These are phyloP conservation scores for Pseudohalonectria lignicola DNA, from an alignment of 2,329 filamentous ascomycete species.

Conservation along the genomic window DNA sequence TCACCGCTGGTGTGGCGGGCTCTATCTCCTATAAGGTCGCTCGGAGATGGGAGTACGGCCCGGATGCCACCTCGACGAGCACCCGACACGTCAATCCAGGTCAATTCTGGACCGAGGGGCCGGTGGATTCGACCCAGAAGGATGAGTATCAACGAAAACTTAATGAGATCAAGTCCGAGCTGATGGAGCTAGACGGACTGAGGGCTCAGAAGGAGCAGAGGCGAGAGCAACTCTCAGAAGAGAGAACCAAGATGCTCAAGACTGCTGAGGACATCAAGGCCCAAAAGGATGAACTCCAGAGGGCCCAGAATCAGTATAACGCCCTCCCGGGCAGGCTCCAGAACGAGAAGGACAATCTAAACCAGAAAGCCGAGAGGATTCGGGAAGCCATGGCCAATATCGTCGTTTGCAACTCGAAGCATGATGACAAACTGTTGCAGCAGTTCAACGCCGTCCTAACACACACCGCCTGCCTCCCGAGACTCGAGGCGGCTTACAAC, in stretches of 20 bases:
- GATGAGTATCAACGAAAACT: constrained; percentile 45
- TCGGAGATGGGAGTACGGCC: constrained; percentile 71
- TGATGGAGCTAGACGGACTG: constrained; percentile 21
- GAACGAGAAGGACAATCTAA: too few species aligned
- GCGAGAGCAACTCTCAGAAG: constrained; percentile 18
- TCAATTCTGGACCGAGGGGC: constrained; percentile 64
- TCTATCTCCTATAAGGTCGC: constrained; percentile 52
- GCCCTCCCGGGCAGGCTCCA: too few species aligned
- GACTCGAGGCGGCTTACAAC: constrained; percentile 50
- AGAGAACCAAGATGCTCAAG: constrained; percentile 23
- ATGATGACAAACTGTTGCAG: constrained; percentile 40
- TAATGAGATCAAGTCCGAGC: constrained; percentile 25
- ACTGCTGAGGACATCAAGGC: constrained; percentile 25
- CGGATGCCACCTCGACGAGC: constrained; percentile 57
- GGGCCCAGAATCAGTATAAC: too few species aligned
- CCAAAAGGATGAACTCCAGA: constrained; percentile 34
- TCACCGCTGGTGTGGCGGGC: constrained; percentile 62
- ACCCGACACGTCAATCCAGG: constrained; percentile 52
- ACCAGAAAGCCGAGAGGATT: too few species aligned
- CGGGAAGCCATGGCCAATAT: neutral
- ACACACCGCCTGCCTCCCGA: constrained; percentile 48
- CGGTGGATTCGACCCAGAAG: constrained; percentile 58
- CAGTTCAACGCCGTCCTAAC: constrained; percentile 42
- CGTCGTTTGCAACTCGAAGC: neutral
- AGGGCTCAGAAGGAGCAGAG: too few species aligned